Evolutionary conservation across 2,329 filamentous ascomycete genomes (phyloP).

Genomic region (Colletotrichum horii): DNA sequence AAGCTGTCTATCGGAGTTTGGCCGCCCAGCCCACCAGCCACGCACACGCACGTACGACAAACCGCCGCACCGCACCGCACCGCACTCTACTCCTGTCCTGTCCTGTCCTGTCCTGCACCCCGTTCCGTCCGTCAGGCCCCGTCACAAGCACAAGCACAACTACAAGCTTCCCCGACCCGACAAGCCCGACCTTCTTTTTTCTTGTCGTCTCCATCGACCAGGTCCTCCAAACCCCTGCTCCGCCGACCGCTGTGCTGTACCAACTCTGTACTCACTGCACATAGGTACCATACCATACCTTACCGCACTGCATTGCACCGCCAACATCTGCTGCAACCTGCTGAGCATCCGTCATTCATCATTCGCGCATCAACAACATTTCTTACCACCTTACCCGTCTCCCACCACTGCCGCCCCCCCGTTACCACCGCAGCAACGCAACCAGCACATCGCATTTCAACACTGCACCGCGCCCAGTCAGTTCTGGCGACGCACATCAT

Average conservation of each 20-base stretch:
- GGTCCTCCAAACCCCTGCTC: neutral
- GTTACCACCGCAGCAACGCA: neutral
- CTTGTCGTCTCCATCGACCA: neutral
- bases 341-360: neutral
- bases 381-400: neutral
- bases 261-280: neutral
- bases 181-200: neutral
- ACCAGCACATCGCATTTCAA: neutral
- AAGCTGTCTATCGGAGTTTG: neutral
- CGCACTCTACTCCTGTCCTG: too few species aligned
- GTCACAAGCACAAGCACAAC: neutral
- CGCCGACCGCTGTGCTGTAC: neutral
- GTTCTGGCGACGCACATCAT: neutral
- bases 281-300: too few species aligned
- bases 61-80: too few species aligned
- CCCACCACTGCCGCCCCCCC: neutral
- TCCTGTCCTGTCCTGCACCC: neutral
- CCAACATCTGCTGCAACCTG: neutral
- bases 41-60: neutral
- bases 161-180: slow-evolving; percentile 17
- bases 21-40: neutral
- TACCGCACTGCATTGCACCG: neutral
- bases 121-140: neutral
- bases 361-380: neutral
- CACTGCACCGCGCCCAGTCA: neutral